These are phyloP conservation scores for Ganoderma multipileum DNA, from an alignment of 1,284 basidiomycete genomes.

Conservation along the genomic window DNA sequence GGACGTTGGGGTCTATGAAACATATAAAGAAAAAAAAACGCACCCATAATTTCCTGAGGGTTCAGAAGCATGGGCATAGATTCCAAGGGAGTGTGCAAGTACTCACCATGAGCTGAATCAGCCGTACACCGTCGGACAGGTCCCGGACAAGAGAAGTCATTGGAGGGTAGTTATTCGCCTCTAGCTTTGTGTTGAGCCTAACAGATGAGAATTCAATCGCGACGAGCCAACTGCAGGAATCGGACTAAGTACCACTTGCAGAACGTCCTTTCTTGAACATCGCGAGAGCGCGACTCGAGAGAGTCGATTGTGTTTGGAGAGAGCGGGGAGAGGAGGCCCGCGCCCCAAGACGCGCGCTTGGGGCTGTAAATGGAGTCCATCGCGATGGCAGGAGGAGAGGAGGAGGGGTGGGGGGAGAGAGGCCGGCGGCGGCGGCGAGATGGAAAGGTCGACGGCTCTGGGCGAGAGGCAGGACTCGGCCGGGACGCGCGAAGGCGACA, in stretches of 20 bases:
- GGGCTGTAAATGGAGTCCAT: slow-evolving; percentile 23
- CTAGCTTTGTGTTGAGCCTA: slow-evolving; percentile 96
- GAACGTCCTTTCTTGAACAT: slow-evolving; percentile 81
- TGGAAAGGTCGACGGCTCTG: slow-evolving; percentile 12
- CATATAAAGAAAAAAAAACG: slow-evolving; percentile 16
- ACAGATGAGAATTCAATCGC: background rate
- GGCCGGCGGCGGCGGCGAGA: slow-evolving; percentile 10
- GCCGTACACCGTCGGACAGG: slow-evolving; percentile 92
- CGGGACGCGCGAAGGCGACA: slow-evolving; percentile 11
- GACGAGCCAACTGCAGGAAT: slow-evolving; percentile 13
- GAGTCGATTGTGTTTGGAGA: slow-evolving; percentile 51
- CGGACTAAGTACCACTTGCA: slow-evolving; percentile 76
- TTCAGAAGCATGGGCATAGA: background rate
- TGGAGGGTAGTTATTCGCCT: slow-evolving; percentile 84
- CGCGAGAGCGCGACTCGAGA: slow-evolving; percentile 67
- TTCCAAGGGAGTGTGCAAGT: background rate
- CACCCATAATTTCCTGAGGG: slow-evolving; percentile 91
- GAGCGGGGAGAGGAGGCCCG: slow-evolving; percentile 28
- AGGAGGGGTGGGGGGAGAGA: slow-evolving; percentile 5
- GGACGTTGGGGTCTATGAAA: slow-evolving; percentile 15
- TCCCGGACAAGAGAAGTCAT: slow-evolving; percentile 92
- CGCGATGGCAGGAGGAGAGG: background rate
- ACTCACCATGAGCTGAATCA: slow-evolving; percentile 91
- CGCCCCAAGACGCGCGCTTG: slow-evolving; percentile 25
- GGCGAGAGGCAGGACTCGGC: slow-evolving; percentile 19